Conservation (phyloP, 441 rosid species). For the Pelargonium citronellum region DNA sequence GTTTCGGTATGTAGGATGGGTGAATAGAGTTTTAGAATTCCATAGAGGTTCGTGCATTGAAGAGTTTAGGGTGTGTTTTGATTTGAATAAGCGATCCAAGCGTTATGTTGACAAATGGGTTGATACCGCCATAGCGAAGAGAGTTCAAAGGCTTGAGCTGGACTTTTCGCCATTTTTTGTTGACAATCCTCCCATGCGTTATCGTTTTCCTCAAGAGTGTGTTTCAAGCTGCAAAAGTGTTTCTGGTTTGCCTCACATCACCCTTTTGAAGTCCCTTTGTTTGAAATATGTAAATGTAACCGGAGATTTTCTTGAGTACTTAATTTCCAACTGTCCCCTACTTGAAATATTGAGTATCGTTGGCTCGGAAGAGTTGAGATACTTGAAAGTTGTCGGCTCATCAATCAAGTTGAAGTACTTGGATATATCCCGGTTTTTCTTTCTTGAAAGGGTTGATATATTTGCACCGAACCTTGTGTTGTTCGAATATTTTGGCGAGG, state of each 20-base stretch:
- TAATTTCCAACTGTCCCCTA: slow-evolving; percentile 18
- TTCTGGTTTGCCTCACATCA: slow-evolving; percentile 6
- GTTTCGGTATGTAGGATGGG: slow-evolving; percentile 21
- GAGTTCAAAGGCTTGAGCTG: slow-evolving; percentile 21
- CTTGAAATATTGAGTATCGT: slow-evolving; percentile 14
- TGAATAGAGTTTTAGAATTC: slow-evolving; percentile 12
- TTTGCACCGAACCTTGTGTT: slow-evolving; percentile 17
- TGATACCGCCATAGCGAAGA: slow-evolving; percentile 9
- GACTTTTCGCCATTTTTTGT: slow-evolving; percentile 13
- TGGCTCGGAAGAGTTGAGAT: not conserved
- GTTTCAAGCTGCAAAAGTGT: not conserved
- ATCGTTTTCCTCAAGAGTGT: slow-evolving; percentile 11
- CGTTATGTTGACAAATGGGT: slow-evolving; percentile 20
- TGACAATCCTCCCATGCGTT: slow-evolving; percentile 4
- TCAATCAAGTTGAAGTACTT: slow-evolving; percentile 18
- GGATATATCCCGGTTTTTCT: slow-evolving; percentile 12
- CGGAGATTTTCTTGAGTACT: slow-evolving; percentile 9
- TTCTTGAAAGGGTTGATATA: slow-evolving; percentile 12
- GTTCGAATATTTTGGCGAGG: slow-evolving; percentile 7
- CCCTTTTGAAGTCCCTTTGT: slow-evolving; percentile 11
- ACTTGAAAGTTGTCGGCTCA: slow-evolving; percentile 18
- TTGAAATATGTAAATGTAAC: slow-evolving; percentile 15
- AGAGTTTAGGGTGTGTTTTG: slow-evolving; percentile 11
- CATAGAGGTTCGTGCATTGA: slow-evolving; percentile 14
- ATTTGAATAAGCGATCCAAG: slow-evolving; percentile 16